Evolutionary conservation across 371 early-diverging fungal species (phyloP), one percentile per base, ranked within the genome.

Genomic region (Batkoa obscura): DNA sequence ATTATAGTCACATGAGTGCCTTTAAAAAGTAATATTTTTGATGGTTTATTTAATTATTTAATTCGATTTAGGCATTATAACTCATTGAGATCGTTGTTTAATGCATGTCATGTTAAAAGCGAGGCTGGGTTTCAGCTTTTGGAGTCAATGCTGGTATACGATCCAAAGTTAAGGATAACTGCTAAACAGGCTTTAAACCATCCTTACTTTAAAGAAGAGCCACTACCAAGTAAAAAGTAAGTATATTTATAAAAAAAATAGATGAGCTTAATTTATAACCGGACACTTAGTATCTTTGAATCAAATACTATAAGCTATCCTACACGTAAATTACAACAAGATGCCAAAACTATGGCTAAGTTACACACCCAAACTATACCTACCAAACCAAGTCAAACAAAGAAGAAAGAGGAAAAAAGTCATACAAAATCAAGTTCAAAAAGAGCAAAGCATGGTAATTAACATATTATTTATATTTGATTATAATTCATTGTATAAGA

Each of bases 141-240:
- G 34, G 66, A 82, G 1, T 72, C 73, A 1, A 72, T 94, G 74
- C 72, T 99, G 10, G 88, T 88, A 52, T 99, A 94, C 59, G 90
- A 95, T 65, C 98, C 98, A 6, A 71, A 74, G 53, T 79, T 79
- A 47, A 66, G 99, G 23, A 86, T 94, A 37, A 76, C 88, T 8
- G 96, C 97, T 0, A 81, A 84, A 38, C 81, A 88, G 47, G 89
- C 94, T 2, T 66, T 98, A 32, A 72, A 72, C 15, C 90, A 94
- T 62, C 76, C 84, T 17, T 97, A 93, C 60, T 99, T 99, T 59
- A 67, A 72, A 55, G 90, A 90, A 55, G 90, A 90, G n/a, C 91
- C 94, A 1, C 71, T 68, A 45, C 90, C 91, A 1, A 64, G 72
- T 8, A 68, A 75, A 67, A 78, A 80, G 86, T 86, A 75, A 66